These are phyloP conservation scores for Neonectria coccinea DNA, from an alignment of 2,329 filamentous ascomycete genomes.

Conservation along the genomic window DNA sequence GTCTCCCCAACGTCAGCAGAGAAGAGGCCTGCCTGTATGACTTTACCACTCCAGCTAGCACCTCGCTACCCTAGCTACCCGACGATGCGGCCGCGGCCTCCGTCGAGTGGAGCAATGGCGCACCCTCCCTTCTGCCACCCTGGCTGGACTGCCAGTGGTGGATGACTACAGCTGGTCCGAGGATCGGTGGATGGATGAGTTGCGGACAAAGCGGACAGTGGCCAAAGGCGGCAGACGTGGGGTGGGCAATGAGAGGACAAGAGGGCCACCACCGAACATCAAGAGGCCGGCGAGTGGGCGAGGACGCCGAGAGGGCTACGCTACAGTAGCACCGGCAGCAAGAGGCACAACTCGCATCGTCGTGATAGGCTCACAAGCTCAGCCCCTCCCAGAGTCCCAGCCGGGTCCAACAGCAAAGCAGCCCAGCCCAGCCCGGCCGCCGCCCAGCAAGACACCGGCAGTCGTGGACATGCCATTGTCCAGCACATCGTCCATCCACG, in stretches of 20 bases:
- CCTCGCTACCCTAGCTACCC: conserved; percentile 34
- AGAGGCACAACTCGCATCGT: conserved; percentile 20
- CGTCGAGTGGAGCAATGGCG: conserved; percentile 43
- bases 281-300: conserved; percentile 18
- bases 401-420: conserved; percentile 20
- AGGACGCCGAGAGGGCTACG: conserved; percentile 26
- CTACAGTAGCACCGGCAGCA: conserved; percentile 28
- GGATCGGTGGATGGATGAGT: conserved; percentile 41
- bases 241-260: conserved; percentile 18
- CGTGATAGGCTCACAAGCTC: conserved; percentile 24
- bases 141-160: conserved; percentile 35
- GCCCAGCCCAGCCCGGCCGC: conserved; percentile 23
- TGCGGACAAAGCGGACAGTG: conserved; percentile 27
- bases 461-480: conserved; percentile 22
- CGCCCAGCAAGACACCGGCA: conserved; percentile 24
- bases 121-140: conserved; percentile 38
- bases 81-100: conserved; percentile 40
- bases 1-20: conserved; percentile 21
- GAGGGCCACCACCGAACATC: conserved; percentile 10
- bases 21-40: conserved; percentile 14
- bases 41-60: conserved; percentile 21
- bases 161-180: conserved; percentile 38
- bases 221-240: conserved; percentile 13
- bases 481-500: conserved; percentile 23
- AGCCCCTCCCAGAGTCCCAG: conserved; percentile 25